Evolutionary conservation across 768 basidiomycete species (phyloP).

Genomic region (Albatrellus ellisii): DNA sequence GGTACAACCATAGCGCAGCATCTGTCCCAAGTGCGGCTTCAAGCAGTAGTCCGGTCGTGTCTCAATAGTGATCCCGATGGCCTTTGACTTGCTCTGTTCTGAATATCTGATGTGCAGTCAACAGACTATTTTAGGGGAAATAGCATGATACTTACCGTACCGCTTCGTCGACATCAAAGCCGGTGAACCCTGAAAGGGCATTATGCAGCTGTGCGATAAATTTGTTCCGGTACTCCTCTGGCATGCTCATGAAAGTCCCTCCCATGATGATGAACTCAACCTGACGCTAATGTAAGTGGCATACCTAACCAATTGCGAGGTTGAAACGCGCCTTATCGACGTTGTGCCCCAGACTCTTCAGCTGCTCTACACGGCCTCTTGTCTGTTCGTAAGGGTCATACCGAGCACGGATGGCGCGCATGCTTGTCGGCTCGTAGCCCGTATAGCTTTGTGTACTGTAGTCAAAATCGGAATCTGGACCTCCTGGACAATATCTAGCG

Average conservation of each 20-base stretch:
- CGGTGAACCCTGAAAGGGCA: conserved; percentile 90
- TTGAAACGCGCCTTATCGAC: conserved; percentile 79
- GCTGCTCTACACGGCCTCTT: conserved; percentile 86
- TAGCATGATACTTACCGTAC: conserved; percentile 41
- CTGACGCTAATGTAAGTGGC: no score
- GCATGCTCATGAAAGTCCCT: conserved; percentile 99
- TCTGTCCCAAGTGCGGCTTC: conserved; percentile 92
- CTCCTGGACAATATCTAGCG: conserved; percentile 98
- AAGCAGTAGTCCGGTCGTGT: conserved; percentile 97
- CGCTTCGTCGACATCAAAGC: conserved; percentile 89
- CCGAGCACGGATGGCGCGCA: conserved; percentile 95
- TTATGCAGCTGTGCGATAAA: conserved; percentile 97
- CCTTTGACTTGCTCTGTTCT: conserved; percentile 95
- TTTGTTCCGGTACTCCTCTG: conserved; percentile 86
- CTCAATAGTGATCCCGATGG: conserved; percentile 98
- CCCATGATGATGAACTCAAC: conserved; percentile 95
- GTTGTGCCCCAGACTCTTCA: conserved; percentile 90
- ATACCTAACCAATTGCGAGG: no score
- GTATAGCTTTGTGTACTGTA: conserved; percentile 97
- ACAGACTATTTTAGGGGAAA: background rate
- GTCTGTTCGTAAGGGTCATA: conserved; percentile 98
- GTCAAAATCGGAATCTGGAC: conserved; percentile 98
- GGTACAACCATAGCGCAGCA: conserved; percentile 98
- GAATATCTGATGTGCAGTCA: conserved; percentile 50
- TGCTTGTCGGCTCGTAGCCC: conserved; percentile 94